These are phyloP conservation scores for Penstemon barbatus DNA, from an alignment of 257 asterid genomes.

Conservation along the genomic window DNA sequence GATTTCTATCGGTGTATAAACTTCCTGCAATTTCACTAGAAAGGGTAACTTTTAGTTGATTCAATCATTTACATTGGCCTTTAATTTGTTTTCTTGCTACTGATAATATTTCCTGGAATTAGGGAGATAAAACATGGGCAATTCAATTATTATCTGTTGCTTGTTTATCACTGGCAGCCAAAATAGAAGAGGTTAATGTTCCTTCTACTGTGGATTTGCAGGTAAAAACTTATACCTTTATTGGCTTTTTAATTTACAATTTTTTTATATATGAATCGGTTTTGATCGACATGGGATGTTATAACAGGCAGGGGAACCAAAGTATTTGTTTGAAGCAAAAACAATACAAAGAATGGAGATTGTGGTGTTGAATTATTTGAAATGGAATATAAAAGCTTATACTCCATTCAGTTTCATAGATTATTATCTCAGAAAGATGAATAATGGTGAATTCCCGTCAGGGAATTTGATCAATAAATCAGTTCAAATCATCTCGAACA, in stretches of 20 bases:
- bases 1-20: slow-evolving; percentile 45
- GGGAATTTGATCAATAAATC: slow-evolving; percentile 46
- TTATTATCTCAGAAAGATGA: slow-evolving; percentile 50
- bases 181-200: slow-evolving; percentile 64
- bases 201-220: slow-evolving; percentile 59
- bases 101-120: slow-evolving; percentile 20
- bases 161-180: slow-evolving; percentile 73
- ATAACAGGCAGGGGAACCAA: slow-evolving; percentile 62
- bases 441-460: slow-evolving; percentile 25
- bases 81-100: slow-evolving; percentile 15
- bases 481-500: slow-evolving; percentile 47
- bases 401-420: slow-evolving; percentile 71
- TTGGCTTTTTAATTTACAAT: not conserved
- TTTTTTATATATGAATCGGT: not conserved
- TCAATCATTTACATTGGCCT: slow-evolving; percentile 22
- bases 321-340: slow-evolving; percentile 54
- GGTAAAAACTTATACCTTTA: slow-evolving; percentile 38
- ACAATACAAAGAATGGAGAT: slow-evolving; percentile 77
- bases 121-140: slow-evolving; percentile 59
- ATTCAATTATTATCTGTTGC: slow-evolving; percentile 63
- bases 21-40: slow-evolving; percentile 38
- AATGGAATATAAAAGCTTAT: slow-evolving; percentile 66
- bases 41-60: slow-evolving; percentile 14
- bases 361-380: slow-evolving; percentile 54
- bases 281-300: slow-evolving; percentile 17